Base-by-base conservation (phyloP, 73 alveolate species). In the Tetrahymena elliotti region DNA sequence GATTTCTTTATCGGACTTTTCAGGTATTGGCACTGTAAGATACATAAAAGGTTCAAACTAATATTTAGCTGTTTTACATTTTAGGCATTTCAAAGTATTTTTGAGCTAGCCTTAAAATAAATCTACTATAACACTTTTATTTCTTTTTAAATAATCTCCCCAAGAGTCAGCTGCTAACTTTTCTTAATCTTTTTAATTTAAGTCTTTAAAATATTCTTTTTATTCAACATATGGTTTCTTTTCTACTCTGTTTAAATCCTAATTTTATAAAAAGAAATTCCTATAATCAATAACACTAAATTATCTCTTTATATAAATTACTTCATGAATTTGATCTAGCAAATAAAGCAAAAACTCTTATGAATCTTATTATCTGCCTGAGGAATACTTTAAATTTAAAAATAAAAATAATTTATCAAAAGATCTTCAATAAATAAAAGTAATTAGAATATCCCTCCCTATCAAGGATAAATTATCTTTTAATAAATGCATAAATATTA, bases 341-440 rank as follows among this genome's bases (percentile, higher is more conserved):
- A 98, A 96, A 96, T 97, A 98, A 92, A 98, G 98, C 39, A 98
- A 94, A 97, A 99, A 99, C 94, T 99, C 99, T 97, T 99, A 98
- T 33, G 99, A 98, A 94, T 98, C 99, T 96, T 99, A 98, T 68
- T 99, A 97, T 68, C 88, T 68, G n/a, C 88, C 88, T 68, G 88
- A n/a, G 6, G 88, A 68, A 68, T 68, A 68, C 88, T 68, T 3
- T 6, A 0, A 68, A 22, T 68, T 68, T 27, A 68, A 27, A 52
- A 52, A 18, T 52, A 18, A 52, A 52, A 7, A 52, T 13, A 54
- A 41, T 41, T 41, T 3, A 41, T 41, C 16, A 41, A 41, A 7
- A 41, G 16, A 12, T 16, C 1, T 41, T 6, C 10, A 41, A 41
- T 4, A 41, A 41, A 41, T 6, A 41, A 41, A 41, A 7, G 22